A percentile compares a stretch with the other conserved stretches of the same genome.
Conservation (phyloP, 495 filamentous ascomycete genomes). For the Saxophila tyrrhenica region DNA sequence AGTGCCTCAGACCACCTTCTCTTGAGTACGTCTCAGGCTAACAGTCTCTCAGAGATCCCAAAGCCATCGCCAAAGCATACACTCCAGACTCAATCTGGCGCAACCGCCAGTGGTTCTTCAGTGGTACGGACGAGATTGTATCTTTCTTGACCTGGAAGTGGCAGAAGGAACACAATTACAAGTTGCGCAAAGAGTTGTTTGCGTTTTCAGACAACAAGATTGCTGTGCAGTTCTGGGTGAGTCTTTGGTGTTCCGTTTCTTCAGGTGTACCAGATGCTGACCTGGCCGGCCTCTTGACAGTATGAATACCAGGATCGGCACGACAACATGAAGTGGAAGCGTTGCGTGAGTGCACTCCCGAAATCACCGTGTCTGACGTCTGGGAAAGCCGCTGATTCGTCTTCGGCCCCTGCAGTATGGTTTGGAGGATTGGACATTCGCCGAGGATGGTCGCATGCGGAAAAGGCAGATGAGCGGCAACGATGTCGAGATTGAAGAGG, state of each 20-base stretch:
- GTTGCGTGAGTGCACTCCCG: no score
- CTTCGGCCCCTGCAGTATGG: no score
- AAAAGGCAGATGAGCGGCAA: conserved; percentile 92
- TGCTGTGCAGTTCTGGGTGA: conserved; percentile 73
- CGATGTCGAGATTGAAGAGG: conserved; percentile 57
- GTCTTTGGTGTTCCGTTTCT: no score
- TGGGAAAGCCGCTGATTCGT: no score
- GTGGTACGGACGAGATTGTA: conserved; percentile 57
- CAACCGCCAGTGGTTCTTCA: conserved; percentile 61
- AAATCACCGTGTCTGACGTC: no score
- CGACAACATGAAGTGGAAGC: conserved; percentile 67
- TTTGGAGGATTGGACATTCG: conserved; percentile 88
- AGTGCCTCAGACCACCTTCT: conserved; percentile 33
- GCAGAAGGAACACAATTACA: conserved; percentile 58
- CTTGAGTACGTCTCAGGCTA: background rate
- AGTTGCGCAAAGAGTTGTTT: conserved; percentile 78
- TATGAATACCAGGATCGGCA: conserved; percentile 69
- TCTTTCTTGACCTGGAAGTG: conserved; percentile 68
- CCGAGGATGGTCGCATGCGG: conserved; percentile 64
- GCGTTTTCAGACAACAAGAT: conserved; percentile 61
- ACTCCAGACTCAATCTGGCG: conserved; percentile 73
- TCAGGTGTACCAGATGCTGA: no score
- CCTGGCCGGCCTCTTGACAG: background rate
- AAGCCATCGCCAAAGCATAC: conserved; percentile 57
- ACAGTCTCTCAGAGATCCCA: conserved; percentile 42